Base-by-base conservation (phyloP, 176 grass and related monocot genomes). In the Panicum miliaceum region DNA sequence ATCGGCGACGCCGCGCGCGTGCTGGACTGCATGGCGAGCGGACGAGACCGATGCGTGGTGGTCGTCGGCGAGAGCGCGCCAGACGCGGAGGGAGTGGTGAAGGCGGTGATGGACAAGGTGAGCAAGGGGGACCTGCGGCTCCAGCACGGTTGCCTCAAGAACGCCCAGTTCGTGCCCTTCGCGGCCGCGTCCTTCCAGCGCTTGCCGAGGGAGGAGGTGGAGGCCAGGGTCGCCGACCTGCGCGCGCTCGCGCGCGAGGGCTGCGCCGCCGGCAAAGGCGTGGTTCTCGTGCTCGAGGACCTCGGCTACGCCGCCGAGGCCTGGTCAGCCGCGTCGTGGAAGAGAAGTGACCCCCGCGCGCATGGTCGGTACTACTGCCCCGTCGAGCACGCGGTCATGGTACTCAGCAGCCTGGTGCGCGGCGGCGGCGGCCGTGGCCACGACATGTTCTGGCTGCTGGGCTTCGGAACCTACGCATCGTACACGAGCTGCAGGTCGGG, bases 81-180 rank as follows among this genome's bases (percentile, higher is more conserved):
- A 14, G 36, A 76, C 16, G 75, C 78, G 15, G 80, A 92, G 12
- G 32, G 47, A 6, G 73, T 89, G 22, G 79, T 92, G 25, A 90
- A 89, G 72, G 85, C 82, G 61, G 92, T 97, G 37, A 94, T 97
- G 94, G 88, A 97, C 74, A 90, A 80, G 71, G 89, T 94, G 35
- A 85, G 86, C 66, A 97, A 89, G 32, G 88, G 38, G 1, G 88
- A 97, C 69, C 87, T 91, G 10, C 80, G 70, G 4, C 76, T 65
- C 0, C 82, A 70, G 10, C 88, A 71, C 47, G 83, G 90, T 34
- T 29, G 81, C 77, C 74, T 97, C 41, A 92, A 76, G 76, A 92
- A 70, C 82, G 43, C 81, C 26, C 92, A 90, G 75, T 84, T 97
- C 47, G 87, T 92, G 80, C 83, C 85, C 7, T 82, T 97, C 42